Evolutionary conservation across 495 filamentous ascomycete genomes (phyloP).

Genomic region (Neurospora sp.): DNA sequence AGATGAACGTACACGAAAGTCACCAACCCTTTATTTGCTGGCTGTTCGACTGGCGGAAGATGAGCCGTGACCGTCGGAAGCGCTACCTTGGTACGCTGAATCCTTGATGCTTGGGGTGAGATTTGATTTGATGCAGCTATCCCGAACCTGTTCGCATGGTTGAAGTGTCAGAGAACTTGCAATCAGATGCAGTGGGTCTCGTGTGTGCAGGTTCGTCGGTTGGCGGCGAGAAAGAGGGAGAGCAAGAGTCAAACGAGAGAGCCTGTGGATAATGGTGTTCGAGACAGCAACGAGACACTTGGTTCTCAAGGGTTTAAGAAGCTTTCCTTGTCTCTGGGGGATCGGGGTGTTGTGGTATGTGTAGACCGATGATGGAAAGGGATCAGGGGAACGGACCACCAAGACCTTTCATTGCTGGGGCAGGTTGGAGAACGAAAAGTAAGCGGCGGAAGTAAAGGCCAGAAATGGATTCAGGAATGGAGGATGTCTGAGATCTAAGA

Average conservation of each 20-base stretch:
- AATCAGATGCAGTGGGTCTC: conserved; percentile 31
- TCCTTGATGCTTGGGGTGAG: conserved; percentile 8
- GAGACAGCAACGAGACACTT: conserved; percentile 22
- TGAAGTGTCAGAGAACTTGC: conserved; percentile 27
- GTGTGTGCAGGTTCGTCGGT: conserved; percentile 25
- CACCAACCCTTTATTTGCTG: not conserved
- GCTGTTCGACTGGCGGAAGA: not conserved
- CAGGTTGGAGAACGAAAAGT: conserved; percentile 14
- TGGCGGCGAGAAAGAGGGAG: conserved; percentile 12
- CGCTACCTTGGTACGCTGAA: not conserved
- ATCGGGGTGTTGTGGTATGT: conserved; percentile 4
- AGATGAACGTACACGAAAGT: not conserved
- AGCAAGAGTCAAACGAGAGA: not conserved
- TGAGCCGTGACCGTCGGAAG: conserved; percentile 14
- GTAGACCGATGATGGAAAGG: conserved; percentile 5
- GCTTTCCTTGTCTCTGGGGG: conserved; percentile 2
- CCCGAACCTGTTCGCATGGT: conserved; percentile 41
- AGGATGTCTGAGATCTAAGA: conserved; percentile 14
- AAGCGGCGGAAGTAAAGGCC: not conserved
- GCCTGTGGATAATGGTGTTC: conserved; percentile 1
- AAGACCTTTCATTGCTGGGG: conserved; percentile 18
- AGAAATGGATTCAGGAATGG: conserved; percentile 17
- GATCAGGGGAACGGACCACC: conserved; percentile 18
- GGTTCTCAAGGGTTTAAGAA: conserved; percentile 3
- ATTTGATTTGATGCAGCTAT: conserved; percentile 37